phyloP scores from a whole-genome alignment of 805 yeast genomes.

The Peterozyma toletana region DNA sequence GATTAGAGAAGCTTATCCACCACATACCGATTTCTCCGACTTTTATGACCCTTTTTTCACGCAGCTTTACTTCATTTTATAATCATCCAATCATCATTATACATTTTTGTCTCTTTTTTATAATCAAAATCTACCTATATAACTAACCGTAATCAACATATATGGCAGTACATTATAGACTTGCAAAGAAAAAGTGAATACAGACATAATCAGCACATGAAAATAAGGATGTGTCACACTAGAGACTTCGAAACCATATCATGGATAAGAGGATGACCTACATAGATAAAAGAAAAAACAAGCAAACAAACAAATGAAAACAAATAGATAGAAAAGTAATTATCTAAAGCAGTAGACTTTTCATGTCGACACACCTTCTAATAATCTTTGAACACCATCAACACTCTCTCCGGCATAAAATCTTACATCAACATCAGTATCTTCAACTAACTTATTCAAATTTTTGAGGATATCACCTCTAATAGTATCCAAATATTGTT shows the following conservation, averaged over 20 bases:
- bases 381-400: slow-evolving; percentile 21
- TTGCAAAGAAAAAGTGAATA: too few relatives aligned
- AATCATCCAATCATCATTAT: too few relatives aligned
- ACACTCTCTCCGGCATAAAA: slow-evolving; percentile 71
- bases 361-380: not conserved
- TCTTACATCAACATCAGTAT: slow-evolving; percentile 84
- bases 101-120: too few relatives aligned
- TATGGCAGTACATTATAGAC: too few relatives aligned
- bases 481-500: slow-evolving; percentile 29
- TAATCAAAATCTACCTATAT: too few relatives aligned
- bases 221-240: too few relatives aligned
- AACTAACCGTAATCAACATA: too few relatives aligned
- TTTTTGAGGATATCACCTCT: slow-evolving; percentile 51
- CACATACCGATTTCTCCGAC: too few relatives aligned
- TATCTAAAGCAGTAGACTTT: too few relatives aligned
- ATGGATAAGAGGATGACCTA: not conserved
- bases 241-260: not conserved
- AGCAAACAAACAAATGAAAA: not conserved
- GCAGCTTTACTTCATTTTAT: too few relatives aligned
- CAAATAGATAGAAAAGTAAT: not conserved
- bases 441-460: slow-evolving; percentile 58
- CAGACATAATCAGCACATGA: too few relatives aligned
- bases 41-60: too few relatives aligned
- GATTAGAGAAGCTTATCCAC: not conserved
- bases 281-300: not conserved